A percentile compares a stretch with the other conserved stretches of the same genome.
These are phyloP conservation scores for Alternaria triticina DNA, from an alignment of 2,329 filamentous ascomycete species.

Conservation along the genomic window DNA sequence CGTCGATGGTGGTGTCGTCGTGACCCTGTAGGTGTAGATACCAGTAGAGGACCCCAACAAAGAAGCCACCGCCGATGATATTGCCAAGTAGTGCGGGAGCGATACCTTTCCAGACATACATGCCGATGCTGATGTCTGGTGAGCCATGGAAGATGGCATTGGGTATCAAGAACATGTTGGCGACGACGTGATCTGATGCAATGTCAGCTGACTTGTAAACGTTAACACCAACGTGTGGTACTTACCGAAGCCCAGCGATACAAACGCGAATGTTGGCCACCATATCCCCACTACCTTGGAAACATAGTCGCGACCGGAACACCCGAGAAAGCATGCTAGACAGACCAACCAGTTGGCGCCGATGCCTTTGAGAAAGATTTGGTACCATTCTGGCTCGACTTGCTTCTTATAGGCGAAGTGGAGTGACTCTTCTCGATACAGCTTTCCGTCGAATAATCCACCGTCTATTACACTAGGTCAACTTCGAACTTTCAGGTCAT, in stretches of 20 bases:
- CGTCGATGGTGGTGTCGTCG: not conserved
- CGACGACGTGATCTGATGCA: slow-evolving; percentile 29
- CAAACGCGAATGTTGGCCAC: slow-evolving; percentile 35
- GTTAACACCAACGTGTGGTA: not conserved
- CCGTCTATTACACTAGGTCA: slow-evolving; percentile 45
- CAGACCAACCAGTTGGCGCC: slow-evolving; percentile 33
- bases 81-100: slow-evolving; percentile 33
- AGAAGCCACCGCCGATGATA: slow-evolving; percentile 25
- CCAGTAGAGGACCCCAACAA: slow-evolving; percentile 6
- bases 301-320: slow-evolving; percentile 25
- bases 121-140: slow-evolving; percentile 24
- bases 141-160: slow-evolving; percentile 33
- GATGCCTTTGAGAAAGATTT: slow-evolving; percentile 29
- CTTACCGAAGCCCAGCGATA: slow-evolving; percentile 26
- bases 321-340: slow-evolving; percentile 28
- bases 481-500: too few species aligned
- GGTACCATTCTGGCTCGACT: slow-evolving; percentile 21
- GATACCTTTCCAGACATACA: slow-evolving; percentile 41
- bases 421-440: slow-evolving; percentile 23
- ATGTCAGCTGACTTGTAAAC: not conserved
- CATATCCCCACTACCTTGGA: slow-evolving; percentile 38
- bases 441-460: slow-evolving; percentile 49
- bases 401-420: slow-evolving; percentile 25
- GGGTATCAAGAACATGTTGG: slow-evolving; percentile 39
- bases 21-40: slow-evolving; percentile 10